Percentiles rank a stretch among this genome's conserved stretches.
Conservation (phyloP, 1,139 yeast genomes). For the Protomyces inundatus region DNA sequence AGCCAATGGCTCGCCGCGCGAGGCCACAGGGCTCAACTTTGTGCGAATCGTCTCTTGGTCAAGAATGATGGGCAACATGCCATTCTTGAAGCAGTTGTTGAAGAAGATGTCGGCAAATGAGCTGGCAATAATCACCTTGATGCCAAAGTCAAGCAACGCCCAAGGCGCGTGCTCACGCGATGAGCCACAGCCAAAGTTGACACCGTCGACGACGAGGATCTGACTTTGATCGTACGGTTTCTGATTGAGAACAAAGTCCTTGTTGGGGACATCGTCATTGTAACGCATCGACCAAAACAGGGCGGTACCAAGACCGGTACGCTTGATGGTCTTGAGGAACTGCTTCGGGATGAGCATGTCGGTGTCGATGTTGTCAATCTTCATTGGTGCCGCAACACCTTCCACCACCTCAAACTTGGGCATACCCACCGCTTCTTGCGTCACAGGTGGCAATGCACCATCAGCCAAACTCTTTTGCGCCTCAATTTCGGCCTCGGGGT, state of each 20-base stretch:
- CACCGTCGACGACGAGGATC: slow-evolving; percentile 87
- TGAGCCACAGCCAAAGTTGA: slow-evolving; percentile 97
- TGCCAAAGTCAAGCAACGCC: slow-evolving; percentile 97
- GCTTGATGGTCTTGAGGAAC: slow-evolving; percentile 91
- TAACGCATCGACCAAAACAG: slow-evolving; percentile 86
- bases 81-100: slow-evolving; percentile 94
- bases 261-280: slow-evolving; percentile 54
- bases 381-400: slow-evolving; percentile 89
- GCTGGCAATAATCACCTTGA: slow-evolving; percentile 91
- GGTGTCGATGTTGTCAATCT: slow-evolving; percentile 91
- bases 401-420: slow-evolving; percentile 69
- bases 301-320: slow-evolving; percentile 87
- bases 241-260: slow-evolving; percentile 77
- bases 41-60: slow-evolving; percentile 61
- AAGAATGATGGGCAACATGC: slow-evolving; percentile 82
- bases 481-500: slow-evolving; percentile 39
- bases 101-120: slow-evolving; percentile 97
- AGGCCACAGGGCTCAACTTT: slow-evolving; percentile 56
- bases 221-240: slow-evolving; percentile 75
- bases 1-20: slow-evolving; percentile 66
- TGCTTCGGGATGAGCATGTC: slow-evolving; percentile 98
- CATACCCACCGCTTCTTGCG: slow-evolving; percentile 51
- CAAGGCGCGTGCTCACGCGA: slow-evolving; percentile 99
- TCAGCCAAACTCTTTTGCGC: slow-evolving; percentile 35
- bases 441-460: slow-evolving; percentile 30